Evolutionary conservation across 257 asterid genomes (phyloP).

Genomic region (Rhazya stricta): DNA sequence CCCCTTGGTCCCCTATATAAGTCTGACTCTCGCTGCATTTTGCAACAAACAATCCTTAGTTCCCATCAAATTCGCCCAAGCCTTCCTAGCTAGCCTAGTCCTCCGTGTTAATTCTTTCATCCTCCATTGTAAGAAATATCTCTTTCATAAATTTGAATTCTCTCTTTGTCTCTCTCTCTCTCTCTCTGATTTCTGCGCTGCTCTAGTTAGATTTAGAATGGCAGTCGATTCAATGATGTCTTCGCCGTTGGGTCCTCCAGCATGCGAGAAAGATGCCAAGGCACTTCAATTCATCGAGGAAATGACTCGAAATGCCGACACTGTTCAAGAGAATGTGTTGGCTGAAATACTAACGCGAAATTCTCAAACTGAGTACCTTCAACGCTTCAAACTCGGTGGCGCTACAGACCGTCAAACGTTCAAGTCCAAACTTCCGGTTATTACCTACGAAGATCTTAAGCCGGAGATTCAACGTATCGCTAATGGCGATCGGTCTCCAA

Average conservation of each 20-base stretch:
- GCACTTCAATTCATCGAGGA: conserved; percentile 90
- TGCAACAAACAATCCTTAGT: not conserved
- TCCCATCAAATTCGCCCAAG: not conserved
- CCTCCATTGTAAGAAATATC: not conserved
- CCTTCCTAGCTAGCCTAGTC: not conserved
- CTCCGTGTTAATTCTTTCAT: not conserved
- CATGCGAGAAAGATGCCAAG: conserved; percentile 77
- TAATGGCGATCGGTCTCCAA: conserved; percentile 80
- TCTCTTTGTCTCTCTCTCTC: not conserved
- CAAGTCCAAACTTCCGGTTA: conserved; percentile 66
- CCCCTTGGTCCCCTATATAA: conserved; percentile 39
- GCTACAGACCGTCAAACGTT: conserved; percentile 58
- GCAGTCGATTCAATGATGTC: conserved; percentile 78
- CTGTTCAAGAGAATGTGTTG: conserved; percentile 67
- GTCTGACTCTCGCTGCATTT: conserved; percentile 24
- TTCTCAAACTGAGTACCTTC: conserved; percentile 69
- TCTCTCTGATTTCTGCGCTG: not conserved
- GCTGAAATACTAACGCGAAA: conserved; percentile 58
- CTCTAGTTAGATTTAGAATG: conserved; percentile 40
- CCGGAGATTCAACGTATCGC: conserved; percentile 88
- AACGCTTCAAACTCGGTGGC: conserved; percentile 51
- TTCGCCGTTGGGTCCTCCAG: conserved; percentile 85
- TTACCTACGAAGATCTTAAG: conserved; percentile 88
- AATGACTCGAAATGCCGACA: conserved; percentile 73
- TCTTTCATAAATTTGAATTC: not conserved